Evolutionary conservation across 805 yeast species (phyloP), one percentile per base, ranked within the genome.

Genomic region (Saturnispora quitensis): DNA sequence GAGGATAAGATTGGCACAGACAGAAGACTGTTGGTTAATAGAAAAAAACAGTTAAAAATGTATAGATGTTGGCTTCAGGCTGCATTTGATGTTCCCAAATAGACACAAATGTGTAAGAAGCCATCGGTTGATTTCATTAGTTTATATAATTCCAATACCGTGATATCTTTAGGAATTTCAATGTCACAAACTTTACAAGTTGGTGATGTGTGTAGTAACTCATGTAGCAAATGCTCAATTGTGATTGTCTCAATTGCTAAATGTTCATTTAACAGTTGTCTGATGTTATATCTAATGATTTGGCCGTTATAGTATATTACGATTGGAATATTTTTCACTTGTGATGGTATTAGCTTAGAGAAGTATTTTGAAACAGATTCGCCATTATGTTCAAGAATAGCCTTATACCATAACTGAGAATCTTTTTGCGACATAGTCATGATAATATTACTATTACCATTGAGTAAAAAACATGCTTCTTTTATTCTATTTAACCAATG

Each of bases 11-110:
- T 93, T 40, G 98, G 87, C 1, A 86, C 95, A 1, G 99, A 93
- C 70, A 78, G 97, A 65, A 73, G 99, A 60, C 73, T 93, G 60
- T 72, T 93, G 57, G 97, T 93, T 24, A 93, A 93, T 66, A 76
- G 99, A 62, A 90, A 91, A 69, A 84, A 91, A 64, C 86, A 86
- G 66, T 70, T 93, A 57, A 93, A 93, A 69, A 93, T 93, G 99
- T 93, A 88, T 66, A 75, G 99, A 62, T 87, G 89, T 53, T 93
- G 99, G 99, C 70, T 93, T 52, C 99, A 93, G 70, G 98, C 93
- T 1, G 89, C 88, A 25, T 91, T 91, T 65, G 76, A 72, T 50
- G 69, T 62, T 35, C 50, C 50, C 10, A 13, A 18, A 20, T 25
- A 5, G 13, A 50, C 8, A 78, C 65, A 28, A 7, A 81, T 61